Base-by-base conservation (phyloP, 78 protist genomes). In the Pigoraptor vietnamica region DNA sequence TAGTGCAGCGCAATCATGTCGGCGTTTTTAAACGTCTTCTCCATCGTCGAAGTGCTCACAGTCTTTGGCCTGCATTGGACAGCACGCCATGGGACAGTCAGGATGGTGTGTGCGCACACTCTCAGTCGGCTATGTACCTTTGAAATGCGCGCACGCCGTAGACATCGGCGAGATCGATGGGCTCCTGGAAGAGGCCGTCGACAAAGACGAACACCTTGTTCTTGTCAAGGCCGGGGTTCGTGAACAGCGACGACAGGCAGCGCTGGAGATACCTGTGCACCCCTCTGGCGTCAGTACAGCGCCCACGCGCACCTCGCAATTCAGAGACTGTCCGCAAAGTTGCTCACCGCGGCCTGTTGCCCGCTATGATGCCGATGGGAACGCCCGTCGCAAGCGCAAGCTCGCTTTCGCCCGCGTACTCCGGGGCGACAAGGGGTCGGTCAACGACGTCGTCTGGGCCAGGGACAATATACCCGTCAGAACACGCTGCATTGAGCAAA, bases 121-220 rank as follows among this genome's bases (percentile, higher is more conserved):
- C n/a, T n/a, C n/a, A n/a, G n/a, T n/a, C n/a, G n/a, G n/a, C n/a
- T n/a, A n/a, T n/a, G n/a, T n/a, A n/a, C n/a, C n/a, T n/a, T n/a
- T n/a, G n/a, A n/a, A 29, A 10, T 24, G 87, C 83, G 40, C 79
- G 88, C 55, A 39, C 89, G 24, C 81, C 89, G 38, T 24, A 40
- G 24, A 32, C 83, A n/a, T 34, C 81, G 23, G 83, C 88, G 25
- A 39, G 81, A 38, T 23, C 38, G 37, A 32, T 19, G 25, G 48
- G 83, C 40, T 82, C 81, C 10, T 6, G 48, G 92, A 23, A 23
- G 35, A 40, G 24, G 35, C 89, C 88, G 67, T 92, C 91, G 87
- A 81, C 38, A 92, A 84, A 87, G 39, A 88, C 87, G 56, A 67
- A 35, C 37, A 93, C 84, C 79, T 23, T 2, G 40, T 37, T 24